Base-by-base conservation (phyloP, 2,329 filamentous ascomycete genomes). In the Triangularia verruculosa region DNA sequence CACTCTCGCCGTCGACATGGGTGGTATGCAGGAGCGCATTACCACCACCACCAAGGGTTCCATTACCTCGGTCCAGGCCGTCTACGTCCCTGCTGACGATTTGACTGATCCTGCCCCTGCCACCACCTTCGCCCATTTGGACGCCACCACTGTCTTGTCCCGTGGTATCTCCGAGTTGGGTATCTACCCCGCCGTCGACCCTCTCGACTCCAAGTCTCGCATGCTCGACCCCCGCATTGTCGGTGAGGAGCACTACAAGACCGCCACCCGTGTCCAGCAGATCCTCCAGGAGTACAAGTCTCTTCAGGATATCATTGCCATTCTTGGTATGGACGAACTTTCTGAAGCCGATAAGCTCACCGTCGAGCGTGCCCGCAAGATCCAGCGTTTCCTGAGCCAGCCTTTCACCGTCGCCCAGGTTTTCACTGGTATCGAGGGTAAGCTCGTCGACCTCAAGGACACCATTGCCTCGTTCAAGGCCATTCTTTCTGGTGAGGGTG, bases 271-370 rank as follows among this genome's bases (percentile, higher is more conserved):
- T 75, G 95, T 99, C 77, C 95, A 99, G 87, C 93, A 97, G 85
- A 98, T 97, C 83, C 90, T 99, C 79, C 95, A 99, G 85, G 95
- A 98, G 87, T 99, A 99, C 91, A 98, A 98, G 91, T 98, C 94
- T 70, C 92, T 99, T 73, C 95, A 99, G 86, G 95, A 99, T 86
- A 99, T 99, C 89, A 97, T 97, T 86, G 95, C 95, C 82, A 99
- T 99, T 93, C 84, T 98, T 79, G 94, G 94, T 90, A 98, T 99
- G 95, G 95, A 99, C 82, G 95, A 99, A 81, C 84, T 99, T 83
- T 98, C 95, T 70, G 95, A 98, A 87, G 91, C 91, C 75, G 95
- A 99, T 83, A 97, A 99, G 90, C 89, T 99, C 76, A 98, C 95
- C 74, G 95, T 99, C 87, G 95, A 99, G 90, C 95, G 95, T 89